phyloP scores from a whole-genome alignment of 2,329 filamentous ascomycete species.

The Laburnicola sp. region DNA sequence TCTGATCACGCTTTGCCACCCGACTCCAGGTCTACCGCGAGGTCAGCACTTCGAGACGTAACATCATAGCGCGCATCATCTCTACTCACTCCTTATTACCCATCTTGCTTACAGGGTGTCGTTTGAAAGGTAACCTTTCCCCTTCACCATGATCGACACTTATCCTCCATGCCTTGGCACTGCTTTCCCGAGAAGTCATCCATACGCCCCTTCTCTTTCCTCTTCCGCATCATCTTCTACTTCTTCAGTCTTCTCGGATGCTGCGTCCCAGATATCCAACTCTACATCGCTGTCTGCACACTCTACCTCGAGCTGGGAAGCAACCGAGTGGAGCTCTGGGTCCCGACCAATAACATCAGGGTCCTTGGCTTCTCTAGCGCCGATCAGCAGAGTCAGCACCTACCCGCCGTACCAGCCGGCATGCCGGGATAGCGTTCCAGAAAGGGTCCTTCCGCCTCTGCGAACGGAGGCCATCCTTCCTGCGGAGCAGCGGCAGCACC shows the following conservation, averaged over 20 bases:
- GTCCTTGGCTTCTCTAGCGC: slow-evolving; percentile 32
- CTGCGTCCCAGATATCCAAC: slow-evolving; percentile 69
- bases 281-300: slow-evolving; percentile 64
- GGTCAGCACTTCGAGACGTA: slow-evolving; percentile 44
- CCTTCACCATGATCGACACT: slow-evolving; percentile 46
- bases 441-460: slow-evolving; percentile 37
- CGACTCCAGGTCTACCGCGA: slow-evolving; percentile 40
- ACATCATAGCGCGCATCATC: slow-evolving; percentile 34
- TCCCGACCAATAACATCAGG: slow-evolving; percentile 25
- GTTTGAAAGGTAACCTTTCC: slow-evolving; percentile 18
- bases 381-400: slow-evolving; percentile 42
- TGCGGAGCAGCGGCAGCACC: slow-evolving; percentile 65
- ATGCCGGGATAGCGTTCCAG: slow-evolving; percentile 38
- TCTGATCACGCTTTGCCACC: slow-evolving; percentile 37
- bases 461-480: slow-evolving; percentile 55
- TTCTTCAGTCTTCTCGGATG: slow-evolving; percentile 75
- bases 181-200: slow-evolving; percentile 48
- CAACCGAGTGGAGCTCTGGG: slow-evolving; percentile 42
- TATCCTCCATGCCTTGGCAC: slow-evolving; percentile 37
- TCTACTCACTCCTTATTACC: slow-evolving; percentile 39
- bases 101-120: slow-evolving; percentile 24
- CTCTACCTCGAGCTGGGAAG: slow-evolving; percentile 58
- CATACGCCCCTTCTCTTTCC: slow-evolving; percentile 71
- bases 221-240: slow-evolving; percentile 76
- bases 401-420: slow-evolving; percentile 44